A percentile compares a stretch with the other conserved stretches of the same genome.
These are phyloP conservation scores for Chalciporus pseudorubinellus DNA, from an alignment of 768 basidiomycete species.

Conservation along the genomic window DNA sequence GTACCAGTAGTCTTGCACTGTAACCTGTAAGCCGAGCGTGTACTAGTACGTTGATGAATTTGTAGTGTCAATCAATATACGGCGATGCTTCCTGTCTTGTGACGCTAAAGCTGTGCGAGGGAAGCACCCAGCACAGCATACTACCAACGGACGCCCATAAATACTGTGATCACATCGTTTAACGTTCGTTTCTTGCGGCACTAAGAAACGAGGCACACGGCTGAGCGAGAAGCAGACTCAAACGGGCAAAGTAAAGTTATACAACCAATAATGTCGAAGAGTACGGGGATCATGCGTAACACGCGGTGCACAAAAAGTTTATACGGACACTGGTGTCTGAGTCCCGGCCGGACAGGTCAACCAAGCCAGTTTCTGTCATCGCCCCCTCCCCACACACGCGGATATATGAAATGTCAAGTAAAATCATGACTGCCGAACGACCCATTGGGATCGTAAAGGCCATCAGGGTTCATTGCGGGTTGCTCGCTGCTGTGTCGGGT, in stretches of 20 bases:
- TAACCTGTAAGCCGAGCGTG: background rate
- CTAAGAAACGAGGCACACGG: conserved; percentile 23
- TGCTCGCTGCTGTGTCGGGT: conserved; percentile 12
- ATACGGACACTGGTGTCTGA: background rate
- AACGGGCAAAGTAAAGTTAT: background rate
- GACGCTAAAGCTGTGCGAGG: background rate
- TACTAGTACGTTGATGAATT: background rate
- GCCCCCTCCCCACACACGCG: background rate
- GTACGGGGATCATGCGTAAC: background rate
- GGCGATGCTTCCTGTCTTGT: background rate
- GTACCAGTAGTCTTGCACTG: background rate
- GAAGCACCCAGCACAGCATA: background rate
- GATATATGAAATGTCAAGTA: conserved; percentile 2
- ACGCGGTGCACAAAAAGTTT: background rate
- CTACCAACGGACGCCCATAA: background rate
- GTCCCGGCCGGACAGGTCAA: background rate
- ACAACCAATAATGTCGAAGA: background rate
- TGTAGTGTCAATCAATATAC: too few relatives aligned
- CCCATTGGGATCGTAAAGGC: conserved; percentile 2
- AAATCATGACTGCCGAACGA: conserved; percentile 3
- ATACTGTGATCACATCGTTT: background rate
- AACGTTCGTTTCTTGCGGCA: background rate
- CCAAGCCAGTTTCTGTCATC: background rate
- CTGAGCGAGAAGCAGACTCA: conserved; percentile 5
- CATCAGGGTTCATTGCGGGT: background rate